These are phyloP conservation scores for Leccinum pachyderme DNA, from an alignment of 1,284 basidiomycete species.

Conservation along the genomic window DNA sequence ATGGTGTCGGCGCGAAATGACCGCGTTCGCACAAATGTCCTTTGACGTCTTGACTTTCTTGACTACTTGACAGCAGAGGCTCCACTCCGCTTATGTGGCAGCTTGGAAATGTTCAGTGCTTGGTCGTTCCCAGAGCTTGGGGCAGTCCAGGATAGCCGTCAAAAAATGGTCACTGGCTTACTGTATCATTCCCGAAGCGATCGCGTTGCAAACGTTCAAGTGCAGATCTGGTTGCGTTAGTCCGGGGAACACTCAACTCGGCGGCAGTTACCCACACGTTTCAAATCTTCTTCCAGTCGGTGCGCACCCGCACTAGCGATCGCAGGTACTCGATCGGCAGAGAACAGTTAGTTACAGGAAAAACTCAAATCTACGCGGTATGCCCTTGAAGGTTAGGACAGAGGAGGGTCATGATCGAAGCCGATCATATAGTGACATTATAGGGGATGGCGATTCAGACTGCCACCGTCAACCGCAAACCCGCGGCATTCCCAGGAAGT, in stretches of 20 bases:
- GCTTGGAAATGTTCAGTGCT: no score
- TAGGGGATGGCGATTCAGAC: slow-evolving; percentile 1
- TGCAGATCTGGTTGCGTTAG: neutral
- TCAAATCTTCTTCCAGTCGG: neutral
- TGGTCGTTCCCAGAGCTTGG: no score
- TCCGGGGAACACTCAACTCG: neutral
- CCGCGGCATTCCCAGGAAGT: slow-evolving; percentile 23
- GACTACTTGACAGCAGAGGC: neutral
- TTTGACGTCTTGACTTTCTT: neutral
- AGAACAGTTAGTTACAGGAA: neutral
- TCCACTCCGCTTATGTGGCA: neutral
- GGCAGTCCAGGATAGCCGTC: neutral
- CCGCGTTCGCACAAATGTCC: neutral
- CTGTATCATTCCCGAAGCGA: neutral
- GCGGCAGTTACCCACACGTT: neutral
- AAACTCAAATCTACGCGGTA: neutral
- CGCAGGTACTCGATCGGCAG: neutral
- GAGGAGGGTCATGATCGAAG: neutral
- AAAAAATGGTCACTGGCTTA: neutral
- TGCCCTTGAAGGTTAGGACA: neutral
- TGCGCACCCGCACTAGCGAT: neutral
- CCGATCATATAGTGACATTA: slow-evolving; percentile 10
- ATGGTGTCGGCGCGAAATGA: neutral
- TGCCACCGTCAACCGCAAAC: slow-evolving; percentile 10
- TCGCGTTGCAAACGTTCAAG: neutral